phyloP scores from a whole-genome alignment of 176 grass and related monocot species.

The Aegilops bicornis region DNA sequence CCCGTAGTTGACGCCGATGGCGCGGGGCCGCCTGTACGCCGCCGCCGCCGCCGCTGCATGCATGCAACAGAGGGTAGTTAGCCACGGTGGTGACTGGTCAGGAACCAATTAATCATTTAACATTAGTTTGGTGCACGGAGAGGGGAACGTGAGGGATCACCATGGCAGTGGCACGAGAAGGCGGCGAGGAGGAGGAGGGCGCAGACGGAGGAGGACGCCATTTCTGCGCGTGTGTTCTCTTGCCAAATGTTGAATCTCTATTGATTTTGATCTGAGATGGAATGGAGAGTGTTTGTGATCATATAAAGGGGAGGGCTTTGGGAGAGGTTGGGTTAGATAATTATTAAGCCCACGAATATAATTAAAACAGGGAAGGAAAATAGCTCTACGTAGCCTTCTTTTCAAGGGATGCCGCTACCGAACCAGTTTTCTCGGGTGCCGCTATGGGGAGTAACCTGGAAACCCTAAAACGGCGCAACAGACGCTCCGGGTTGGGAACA shows the following conservation, averaged over 20 bases:
- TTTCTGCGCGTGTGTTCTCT: not conserved
- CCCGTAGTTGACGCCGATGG: constrained; percentile 91
- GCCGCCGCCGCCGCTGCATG: not conserved
- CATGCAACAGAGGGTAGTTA: not conserved
- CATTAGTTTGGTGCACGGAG: not conserved
- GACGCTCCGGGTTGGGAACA: not conserved
- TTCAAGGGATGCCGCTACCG: not conserved
- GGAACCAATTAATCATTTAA: no score
- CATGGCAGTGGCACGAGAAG: not conserved
- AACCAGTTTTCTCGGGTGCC: not conserved
- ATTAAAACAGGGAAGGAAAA: not conserved
- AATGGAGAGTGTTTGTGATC: not conserved
- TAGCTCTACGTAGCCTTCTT: not conserved
- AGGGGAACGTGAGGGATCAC: not conserved
- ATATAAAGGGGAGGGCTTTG: not conserved
- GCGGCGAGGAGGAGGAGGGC: constrained; percentile 6
- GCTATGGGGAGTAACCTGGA: not conserved
- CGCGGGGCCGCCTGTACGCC: constrained; percentile 2
- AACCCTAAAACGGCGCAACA: not conserved
- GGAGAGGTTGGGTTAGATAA: not conserved
- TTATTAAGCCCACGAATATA: no score
- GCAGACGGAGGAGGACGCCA: constrained; percentile 9
- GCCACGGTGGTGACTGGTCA: no score
- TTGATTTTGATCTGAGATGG: not conserved
- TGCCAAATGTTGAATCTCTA: not conserved